These are phyloP conservation scores for Talaromyces sp. DNA, from an alignment of 2,329 filamentous ascomycete genomes.

Conservation along the genomic window DNA sequence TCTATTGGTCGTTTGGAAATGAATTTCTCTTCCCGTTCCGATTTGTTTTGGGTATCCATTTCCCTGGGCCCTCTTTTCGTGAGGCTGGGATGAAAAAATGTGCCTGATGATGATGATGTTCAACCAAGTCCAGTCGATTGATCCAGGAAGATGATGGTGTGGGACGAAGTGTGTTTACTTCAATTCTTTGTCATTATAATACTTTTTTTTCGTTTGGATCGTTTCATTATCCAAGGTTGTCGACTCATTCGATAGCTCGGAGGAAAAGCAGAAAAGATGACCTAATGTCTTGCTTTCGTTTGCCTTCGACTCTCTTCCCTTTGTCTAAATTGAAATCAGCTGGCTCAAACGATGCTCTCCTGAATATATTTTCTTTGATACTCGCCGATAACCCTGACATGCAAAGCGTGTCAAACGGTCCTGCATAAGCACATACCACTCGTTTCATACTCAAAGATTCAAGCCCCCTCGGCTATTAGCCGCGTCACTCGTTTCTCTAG, in stretches of 20 bases:
- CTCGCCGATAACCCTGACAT: neutral
- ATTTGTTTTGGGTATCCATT: conserved; percentile 10
- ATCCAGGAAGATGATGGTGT: conserved; percentile 8
- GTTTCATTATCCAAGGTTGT: neutral
- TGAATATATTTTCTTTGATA: neutral
- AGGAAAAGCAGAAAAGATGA: neutral
- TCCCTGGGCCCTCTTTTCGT: neutral
- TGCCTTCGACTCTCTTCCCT: neutral
- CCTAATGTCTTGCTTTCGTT: neutral
- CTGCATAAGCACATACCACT: conserved; percentile 4
- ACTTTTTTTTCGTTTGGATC: neutral
- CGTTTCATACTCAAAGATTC: conserved; percentile 10
- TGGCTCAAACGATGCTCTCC: neutral
- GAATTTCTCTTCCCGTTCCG: neutral
- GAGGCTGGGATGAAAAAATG: conserved; percentile 2
- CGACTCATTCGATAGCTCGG: neutral
- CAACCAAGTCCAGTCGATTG: conserved; percentile 1
- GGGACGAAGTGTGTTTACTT: neutral
- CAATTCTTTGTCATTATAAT: neutral
- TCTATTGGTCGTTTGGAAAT: neutral
- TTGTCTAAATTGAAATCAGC: neutral
- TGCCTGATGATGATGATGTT: conserved; percentile 9
- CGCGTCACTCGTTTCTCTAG: conserved; percentile 9
- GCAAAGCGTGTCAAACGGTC: conserved; percentile 6
- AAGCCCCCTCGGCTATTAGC: neutral